A percentile compares a stretch with the other conserved stretches of the same genome.
phyloP scores from a whole-genome alignment of 129 eudicot genomes.

The Saussurea involucrata region DNA sequence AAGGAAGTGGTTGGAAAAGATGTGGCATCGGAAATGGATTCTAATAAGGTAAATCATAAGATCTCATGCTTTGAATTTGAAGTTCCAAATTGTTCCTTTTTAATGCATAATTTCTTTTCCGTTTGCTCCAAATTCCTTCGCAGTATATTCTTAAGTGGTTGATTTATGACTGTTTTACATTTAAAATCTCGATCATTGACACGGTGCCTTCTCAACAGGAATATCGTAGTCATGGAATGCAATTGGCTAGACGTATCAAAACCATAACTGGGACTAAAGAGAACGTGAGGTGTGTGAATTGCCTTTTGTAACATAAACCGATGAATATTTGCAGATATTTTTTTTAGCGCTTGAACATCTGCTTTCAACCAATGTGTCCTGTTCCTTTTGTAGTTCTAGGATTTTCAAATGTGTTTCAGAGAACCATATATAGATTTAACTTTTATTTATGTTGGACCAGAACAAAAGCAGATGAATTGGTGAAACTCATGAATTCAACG shows the following conservation, averaged over 20 bases:
- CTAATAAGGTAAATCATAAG: conserved; percentile 43
- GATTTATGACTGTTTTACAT: not conserved
- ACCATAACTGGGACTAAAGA: conserved; percentile 62
- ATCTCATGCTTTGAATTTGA: conserved; percentile 21
- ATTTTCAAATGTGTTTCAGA: conserved; percentile 4
- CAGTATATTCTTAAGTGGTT: not conserved
- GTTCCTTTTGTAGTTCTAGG: not conserved
- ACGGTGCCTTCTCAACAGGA: conserved; percentile 41
- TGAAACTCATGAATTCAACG: conserved; percentile 50
- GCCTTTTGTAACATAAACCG: not conserved
- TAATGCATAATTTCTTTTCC: not conserved
- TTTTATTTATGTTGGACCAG: conserved; percentile 35
- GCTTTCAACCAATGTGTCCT: not conserved
- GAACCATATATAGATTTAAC: not conserved
- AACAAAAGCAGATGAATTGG: conserved; percentile 53
- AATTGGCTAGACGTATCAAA: conserved; percentile 58
- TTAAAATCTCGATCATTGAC: conserved; percentile 4
- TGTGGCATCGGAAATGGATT: conserved; percentile 34
- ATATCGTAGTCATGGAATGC: conserved; percentile 43
- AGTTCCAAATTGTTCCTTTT: not conserved
- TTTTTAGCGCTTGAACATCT: not conserved
- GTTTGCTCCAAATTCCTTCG: not conserved
- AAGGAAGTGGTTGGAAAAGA: conserved; percentile 48
- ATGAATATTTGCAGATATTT: not conserved
- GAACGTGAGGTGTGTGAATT: conserved; percentile 58